A percentile compares a stretch with the other conserved stretches of the same genome.
Evolutionary conservation across 169 alveolate genomes (phyloP).

Genomic region (Plasmodium fragile): DNA sequence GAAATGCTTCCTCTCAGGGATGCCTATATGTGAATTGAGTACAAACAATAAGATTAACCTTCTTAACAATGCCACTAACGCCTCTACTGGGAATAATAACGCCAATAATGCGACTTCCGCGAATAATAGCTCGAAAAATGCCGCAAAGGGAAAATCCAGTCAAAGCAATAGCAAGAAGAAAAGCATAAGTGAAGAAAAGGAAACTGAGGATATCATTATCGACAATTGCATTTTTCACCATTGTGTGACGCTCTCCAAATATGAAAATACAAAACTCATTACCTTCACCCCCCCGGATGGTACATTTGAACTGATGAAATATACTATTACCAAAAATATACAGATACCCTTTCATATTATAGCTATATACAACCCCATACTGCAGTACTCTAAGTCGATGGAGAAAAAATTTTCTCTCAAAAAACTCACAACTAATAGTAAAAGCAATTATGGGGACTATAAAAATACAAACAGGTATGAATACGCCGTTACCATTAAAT

Average conservation of each 20-base stretch:
- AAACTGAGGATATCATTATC: conserved; percentile 22
- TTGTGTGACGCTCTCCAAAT: conserved; percentile 57
- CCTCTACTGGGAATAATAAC: neutral
- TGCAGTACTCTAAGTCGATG: conserved; percentile 30
- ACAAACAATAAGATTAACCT: conserved; percentile 39
- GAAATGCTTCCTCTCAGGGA: conserved; percentile 51
- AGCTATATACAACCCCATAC: conserved; percentile 58
- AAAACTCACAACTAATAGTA: conserved; percentile 26
- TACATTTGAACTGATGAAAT: conserved; percentile 54
- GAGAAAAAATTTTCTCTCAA: conserved; percentile 50
- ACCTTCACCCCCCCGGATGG: conserved; percentile 75
- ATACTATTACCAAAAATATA: conserved; percentile 57
- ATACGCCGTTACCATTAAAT: conserved; percentile 57
- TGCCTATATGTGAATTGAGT: conserved; percentile 57
- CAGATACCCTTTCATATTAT: conserved; percentile 71
- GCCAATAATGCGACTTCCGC: neutral
- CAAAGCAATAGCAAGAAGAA: conserved; percentile 14
- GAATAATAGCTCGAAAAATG: neutral
- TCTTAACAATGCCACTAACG: conserved; percentile 11
- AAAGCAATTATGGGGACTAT: conserved; percentile 32
- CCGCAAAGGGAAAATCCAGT: neutral
- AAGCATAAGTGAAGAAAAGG: conserved; percentile 18
- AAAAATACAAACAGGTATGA: conserved; percentile 62
- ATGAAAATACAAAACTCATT: conserved; percentile 54
- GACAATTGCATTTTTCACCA: conserved; percentile 71